These are phyloP conservation scores for Puccinia triticina DNA, from an alignment of 1,284 basidiomycete genomes.

Conservation along the genomic window DNA sequence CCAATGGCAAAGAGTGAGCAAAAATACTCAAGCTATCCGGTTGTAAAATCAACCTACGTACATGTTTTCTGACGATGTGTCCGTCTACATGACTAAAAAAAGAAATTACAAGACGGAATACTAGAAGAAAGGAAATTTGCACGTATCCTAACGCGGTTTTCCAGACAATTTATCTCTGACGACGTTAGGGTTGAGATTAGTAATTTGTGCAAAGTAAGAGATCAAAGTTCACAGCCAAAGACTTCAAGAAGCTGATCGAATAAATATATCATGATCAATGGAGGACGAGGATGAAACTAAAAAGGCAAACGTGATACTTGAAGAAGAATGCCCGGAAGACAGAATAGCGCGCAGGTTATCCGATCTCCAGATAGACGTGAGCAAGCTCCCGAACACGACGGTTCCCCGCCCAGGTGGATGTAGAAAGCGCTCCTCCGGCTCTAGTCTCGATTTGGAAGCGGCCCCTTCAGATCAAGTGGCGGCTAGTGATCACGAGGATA, in stretches of 20 bases:
- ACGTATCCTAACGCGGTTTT: neutral
- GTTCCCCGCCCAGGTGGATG: neutral
- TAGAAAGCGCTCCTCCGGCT: neutral
- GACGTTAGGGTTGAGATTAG: neutral
- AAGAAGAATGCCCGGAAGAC: neutral
- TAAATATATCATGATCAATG: no score
- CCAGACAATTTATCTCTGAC: neutral
- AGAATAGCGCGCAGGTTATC: neutral
- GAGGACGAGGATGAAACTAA: neutral
- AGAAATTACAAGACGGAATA: no score
- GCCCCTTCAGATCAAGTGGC: neutral
- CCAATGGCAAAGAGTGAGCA: slow-evolving; percentile 12
- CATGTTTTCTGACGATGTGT: no score
- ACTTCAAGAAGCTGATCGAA: neutral
- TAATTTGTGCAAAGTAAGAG: neutral
- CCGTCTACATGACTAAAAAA: no score
- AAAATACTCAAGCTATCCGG: no score
- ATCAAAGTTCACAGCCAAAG: neutral
- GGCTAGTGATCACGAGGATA: neutral
- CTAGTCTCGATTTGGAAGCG: neutral
- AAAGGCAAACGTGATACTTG: neutral
- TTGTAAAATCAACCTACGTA: no score
- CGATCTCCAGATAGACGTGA: neutral
- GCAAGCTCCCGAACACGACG: slow-evolving; percentile 3
- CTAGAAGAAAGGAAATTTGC: no score